Percentiles rank a stretch among this genome's conserved stretches.
Conservation (phyloP, 306 rosid genomes). For the Fragaria ananassa region DNA sequence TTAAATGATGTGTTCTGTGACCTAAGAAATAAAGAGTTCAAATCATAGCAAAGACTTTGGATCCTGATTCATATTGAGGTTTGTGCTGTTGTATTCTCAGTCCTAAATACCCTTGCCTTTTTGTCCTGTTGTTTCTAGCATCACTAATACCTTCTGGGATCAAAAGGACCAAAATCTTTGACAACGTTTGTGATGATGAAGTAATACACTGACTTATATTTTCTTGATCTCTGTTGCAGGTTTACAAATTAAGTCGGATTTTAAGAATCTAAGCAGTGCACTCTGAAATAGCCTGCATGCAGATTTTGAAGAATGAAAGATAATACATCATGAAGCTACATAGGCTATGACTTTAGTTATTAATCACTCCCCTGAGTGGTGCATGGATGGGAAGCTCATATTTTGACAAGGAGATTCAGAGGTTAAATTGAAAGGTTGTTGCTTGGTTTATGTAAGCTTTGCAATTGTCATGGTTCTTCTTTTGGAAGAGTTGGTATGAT, state of each 20-base stretch:
- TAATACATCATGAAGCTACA: neutral
- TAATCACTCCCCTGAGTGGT: neutral
- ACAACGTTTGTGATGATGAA: neutral
- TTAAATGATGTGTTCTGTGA: neutral
- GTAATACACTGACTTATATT: neutral
- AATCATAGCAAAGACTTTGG: neutral
- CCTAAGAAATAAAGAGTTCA: neutral
- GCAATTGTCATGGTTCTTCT: neutral
- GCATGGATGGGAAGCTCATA: neutral
- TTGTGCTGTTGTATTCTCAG: neutral
- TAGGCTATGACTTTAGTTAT: neutral
- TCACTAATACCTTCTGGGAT: neutral
- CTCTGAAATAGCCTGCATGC: slow-evolving; percentile 2
- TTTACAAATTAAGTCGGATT: slow-evolving; percentile 72
- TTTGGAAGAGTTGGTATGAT: neutral
- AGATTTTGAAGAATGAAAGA: slow-evolving; percentile 4
- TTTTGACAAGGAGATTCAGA: neutral
- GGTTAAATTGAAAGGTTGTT: neutral
- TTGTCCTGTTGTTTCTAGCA: neutral
- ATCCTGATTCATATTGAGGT: neutral
- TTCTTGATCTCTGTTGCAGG: slow-evolving; percentile 43
- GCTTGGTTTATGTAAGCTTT: neutral
- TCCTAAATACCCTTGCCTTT: neutral
- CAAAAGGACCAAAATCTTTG: neutral
- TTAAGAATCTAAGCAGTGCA: slow-evolving; percentile 52